A percentile compares a stretch with the other conserved stretches of the same genome.
These are phyloP conservation scores for Pythium grandisporangium DNA, from an alignment of 352 stramenopile genomes.

Conservation along the genomic window DNA sequence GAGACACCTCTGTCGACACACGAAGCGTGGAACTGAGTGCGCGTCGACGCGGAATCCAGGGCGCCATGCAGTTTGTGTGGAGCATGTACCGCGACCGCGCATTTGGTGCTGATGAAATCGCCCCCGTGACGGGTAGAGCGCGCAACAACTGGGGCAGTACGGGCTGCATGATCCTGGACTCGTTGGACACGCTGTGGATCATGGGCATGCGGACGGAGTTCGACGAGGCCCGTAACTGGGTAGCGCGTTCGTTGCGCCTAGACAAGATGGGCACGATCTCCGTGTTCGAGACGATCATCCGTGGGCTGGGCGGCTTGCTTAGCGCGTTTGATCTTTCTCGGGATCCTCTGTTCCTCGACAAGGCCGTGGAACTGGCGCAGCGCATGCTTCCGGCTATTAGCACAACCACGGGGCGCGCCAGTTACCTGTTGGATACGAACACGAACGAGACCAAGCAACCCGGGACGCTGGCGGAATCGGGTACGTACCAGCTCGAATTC, in stretches of 20 bases:
- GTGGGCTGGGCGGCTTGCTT: slow-evolving; percentile 95
- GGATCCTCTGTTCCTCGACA: slow-evolving; percentile 85
- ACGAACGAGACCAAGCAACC: slow-evolving; percentile 46
- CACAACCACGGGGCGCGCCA: slow-evolving; percentile 82
- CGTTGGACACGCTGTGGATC: slow-evolving; percentile 96
- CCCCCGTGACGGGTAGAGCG: slow-evolving; percentile 51
- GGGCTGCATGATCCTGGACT: slow-evolving; percentile 90
- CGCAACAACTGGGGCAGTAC: slow-evolving; percentile 86
- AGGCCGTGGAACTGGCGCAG: slow-evolving; percentile 90
- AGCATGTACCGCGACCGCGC: slow-evolving; percentile 90
- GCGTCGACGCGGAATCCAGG: slow-evolving; percentile 32
- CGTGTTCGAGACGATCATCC: slow-evolving; percentile 99
- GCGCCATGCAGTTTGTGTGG: slow-evolving; percentile 80
- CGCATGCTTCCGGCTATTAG: slow-evolving; percentile 88
- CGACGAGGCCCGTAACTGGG: slow-evolving; percentile 78
- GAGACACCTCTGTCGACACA: too few species aligned
- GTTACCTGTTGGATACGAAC: slow-evolving; percentile 82
- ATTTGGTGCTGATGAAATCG: slow-evolving; percentile 95
- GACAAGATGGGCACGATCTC: slow-evolving; percentile 81
- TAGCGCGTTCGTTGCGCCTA: slow-evolving; percentile 76
- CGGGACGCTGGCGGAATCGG: slow-evolving; percentile 44
- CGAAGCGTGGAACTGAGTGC: slow-evolving; percentile 17
- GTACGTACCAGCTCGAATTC: slow-evolving; percentile 82
- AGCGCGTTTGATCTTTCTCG: slow-evolving; percentile 91
- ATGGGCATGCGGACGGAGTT: slow-evolving; percentile 93